Base-by-base conservation (phyloP, 495 filamentous ascomycete species). In the Baudoinia panamericana region DNA sequence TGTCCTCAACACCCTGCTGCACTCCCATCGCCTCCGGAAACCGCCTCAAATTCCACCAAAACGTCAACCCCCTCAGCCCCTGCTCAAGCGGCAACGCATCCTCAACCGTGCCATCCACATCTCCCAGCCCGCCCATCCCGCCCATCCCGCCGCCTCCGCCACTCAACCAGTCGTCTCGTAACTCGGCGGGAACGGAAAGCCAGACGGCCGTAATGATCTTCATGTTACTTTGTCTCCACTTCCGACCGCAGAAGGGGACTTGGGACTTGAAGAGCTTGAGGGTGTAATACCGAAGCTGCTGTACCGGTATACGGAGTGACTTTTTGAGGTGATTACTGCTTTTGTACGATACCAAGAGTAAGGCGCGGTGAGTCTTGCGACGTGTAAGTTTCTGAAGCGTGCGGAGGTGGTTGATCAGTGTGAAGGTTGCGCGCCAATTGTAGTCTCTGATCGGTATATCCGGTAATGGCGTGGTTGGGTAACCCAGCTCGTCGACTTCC, bases 191-290 rank as follows among this genome's bases (percentile, higher is more conserved):
- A 56, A 86, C 93, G 61, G 93, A 83, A 22, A 97, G 65, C 52
- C 93, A 97, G 2, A 96, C 82, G 15, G 85, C 87, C 0, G 90
- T 97, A 56, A 97, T 97, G 49, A 96, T 87, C 36, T 87, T 80
- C 90, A 97, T 97, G 57, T 97, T 95, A 39, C 76, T 75, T 65
- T 97, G 90, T 13, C 90, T 76, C 90, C 90, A 97, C 63, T 97
- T 97, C 11, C 90, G 77, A 15, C 90, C 88, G 59, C 90, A 96
- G 64, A 92, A 97, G 11, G 90, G 90, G 1, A 96, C 90, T 55
- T 96, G 92, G 41, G 82, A 84, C 60, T 97, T 97, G 75, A 95
- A 94, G 0, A 97, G 72, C 56, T 97, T 97, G 53, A 97, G 76
- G 6, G 88, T 93, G 64, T 95, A 95, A 20, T 88, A 76, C 6